Evolutionary conservation across 2,329 filamentous ascomycete species (phyloP).

Genomic region (Trichoderma arundinaceum): DNA sequence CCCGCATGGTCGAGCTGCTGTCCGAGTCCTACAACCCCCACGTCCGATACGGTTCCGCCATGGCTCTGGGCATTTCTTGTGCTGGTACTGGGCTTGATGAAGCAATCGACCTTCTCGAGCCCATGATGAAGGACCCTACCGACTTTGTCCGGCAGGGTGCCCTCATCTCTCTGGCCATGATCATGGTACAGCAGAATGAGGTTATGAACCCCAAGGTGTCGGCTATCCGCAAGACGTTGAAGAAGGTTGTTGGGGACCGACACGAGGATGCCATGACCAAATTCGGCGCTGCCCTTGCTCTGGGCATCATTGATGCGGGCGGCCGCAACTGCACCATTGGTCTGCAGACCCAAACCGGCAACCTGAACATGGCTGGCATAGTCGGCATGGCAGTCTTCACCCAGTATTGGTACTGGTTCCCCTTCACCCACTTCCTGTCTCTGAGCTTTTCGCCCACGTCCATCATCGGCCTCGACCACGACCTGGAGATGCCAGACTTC

Average conservation of each 20-base stretch:
- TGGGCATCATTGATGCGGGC: slow-evolving; percentile 97
- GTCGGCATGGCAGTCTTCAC: slow-evolving; percentile 98
- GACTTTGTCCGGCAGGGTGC: slow-evolving; percentile 98
- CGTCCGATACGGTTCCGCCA: slow-evolving; percentile 95
- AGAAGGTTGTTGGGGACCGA: slow-evolving; percentile 91
- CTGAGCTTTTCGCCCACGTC: slow-evolving; percentile 96
- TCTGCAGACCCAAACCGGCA: slow-evolving; percentile 95
- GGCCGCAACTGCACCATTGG: slow-evolving; percentile 98
- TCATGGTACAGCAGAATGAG: slow-evolving; percentile 99
- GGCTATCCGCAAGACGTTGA: slow-evolving; percentile 86
- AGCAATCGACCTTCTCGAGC: slow-evolving; percentile 93
- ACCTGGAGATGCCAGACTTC: slow-evolving; percentile 90
- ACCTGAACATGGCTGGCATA: slow-evolving; percentile 97
- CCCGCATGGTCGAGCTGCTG: slow-evolving; percentile 97
- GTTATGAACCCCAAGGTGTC: slow-evolving; percentile 97
- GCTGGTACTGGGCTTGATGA: slow-evolving; percentile 95
- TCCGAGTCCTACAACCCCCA: slow-evolving; percentile 99
- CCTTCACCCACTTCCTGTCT: slow-evolving; percentile 95
- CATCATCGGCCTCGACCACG: slow-evolving; percentile 91
- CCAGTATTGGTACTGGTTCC: slow-evolving; percentile 99
- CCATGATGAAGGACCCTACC: slow-evolving; percentile 99
- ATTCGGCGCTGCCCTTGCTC: slow-evolving; percentile 89
- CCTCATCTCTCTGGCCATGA: slow-evolving; percentile 93
- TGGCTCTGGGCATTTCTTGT: slow-evolving; percentile 98
- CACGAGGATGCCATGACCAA: slow-evolving; percentile 99